Conservation (phyloP, 2,329 filamentous ascomycete genomes). For the Camptophora hylomeconis region DNA sequence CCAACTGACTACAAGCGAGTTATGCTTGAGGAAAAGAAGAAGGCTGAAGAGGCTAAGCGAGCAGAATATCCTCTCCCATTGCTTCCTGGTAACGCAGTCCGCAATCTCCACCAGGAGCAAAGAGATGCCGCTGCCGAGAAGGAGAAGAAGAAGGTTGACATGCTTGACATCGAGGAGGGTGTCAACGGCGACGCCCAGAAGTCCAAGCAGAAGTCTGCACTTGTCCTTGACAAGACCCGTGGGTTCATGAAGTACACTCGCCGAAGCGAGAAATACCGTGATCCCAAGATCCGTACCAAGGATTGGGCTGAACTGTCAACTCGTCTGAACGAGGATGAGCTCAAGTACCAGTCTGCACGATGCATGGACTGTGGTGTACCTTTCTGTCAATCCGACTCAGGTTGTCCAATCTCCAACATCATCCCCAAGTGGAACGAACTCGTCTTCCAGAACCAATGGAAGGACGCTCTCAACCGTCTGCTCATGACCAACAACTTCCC, state of each 20-base stretch:
- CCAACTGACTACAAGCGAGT: slow-evolving; percentile 95
- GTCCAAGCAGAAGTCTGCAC: slow-evolving; percentile 78
- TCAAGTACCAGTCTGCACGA: slow-evolving; percentile 90
- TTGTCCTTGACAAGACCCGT: slow-evolving; percentile 93
- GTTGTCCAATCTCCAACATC: slow-evolving; percentile 92
- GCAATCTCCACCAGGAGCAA: slow-evolving; percentile 38
- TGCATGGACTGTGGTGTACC: slow-evolving; percentile 99
- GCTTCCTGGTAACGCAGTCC: slow-evolving; percentile 52
- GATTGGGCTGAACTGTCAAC: slow-evolving; percentile 88
- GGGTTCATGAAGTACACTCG: slow-evolving; percentile 97
- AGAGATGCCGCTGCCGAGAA: slow-evolving; percentile 45
- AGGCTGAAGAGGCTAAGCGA: slow-evolving; percentile 73
- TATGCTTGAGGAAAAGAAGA: slow-evolving; percentile 69
- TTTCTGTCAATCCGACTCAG: slow-evolving; percentile 93
- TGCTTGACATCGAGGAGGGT: slow-evolving; percentile 84
- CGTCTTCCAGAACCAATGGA: slow-evolving; percentile 65
- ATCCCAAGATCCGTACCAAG: slow-evolving; percentile 67
- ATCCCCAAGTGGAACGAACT: slow-evolving; percentile 95
- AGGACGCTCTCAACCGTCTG: slow-evolving; percentile 78
- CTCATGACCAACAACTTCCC: slow-evolving; percentile 98
- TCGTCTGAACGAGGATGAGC: slow-evolving; percentile 81
- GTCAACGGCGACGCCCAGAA: slow-evolving; percentile 61
- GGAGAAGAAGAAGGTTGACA: slow-evolving; percentile 55
- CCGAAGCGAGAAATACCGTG: slow-evolving; percentile 84
- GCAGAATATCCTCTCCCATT: slow-evolving; percentile 69